Evolutionary conservation across 345 rosid genomes (phyloP), one percentile per base, ranked within the genome.

Genomic region (Theobroma cacao): DNA sequence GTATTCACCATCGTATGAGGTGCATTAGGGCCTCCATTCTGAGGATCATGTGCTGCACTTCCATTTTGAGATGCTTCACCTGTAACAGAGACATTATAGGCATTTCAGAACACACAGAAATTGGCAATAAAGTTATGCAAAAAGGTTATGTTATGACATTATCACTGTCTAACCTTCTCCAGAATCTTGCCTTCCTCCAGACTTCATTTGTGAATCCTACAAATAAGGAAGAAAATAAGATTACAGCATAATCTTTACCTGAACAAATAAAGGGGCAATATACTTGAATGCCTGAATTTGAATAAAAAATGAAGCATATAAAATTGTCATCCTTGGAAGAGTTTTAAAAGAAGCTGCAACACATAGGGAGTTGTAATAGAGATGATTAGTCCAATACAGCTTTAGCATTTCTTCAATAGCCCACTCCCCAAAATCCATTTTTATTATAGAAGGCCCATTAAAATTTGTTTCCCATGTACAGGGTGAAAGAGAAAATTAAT

Each of bases 41-140:
- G 94, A 31, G 87, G 80, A 76, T 82, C 91, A 84, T 89, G 85
- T 41, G 76, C 87, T 62, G 94, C 86, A 79, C 88, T 85, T 82
- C 95, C 97, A 82, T 94, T 92, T 80, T 91, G 97, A 36, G 97
- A 91, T 78, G 87, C 78, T 75, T 92, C 95, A 66, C 87, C 87
- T 89, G 83, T 30, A 86, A 80, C 70, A 64, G 53, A 82, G 18
- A 56, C 33, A 80, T 76, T 73, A 68, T 28, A 79, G 60, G 78
- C 50, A 58, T 75, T 78, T 79, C 33, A 40, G 40, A 31, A 50
- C 30, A 67, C 15, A 67, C n/a, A 33, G 15, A 47, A 48, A 20
- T n/a, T 36, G 18, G 50, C 31, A 78, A 56, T n/a, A 28, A 52
- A 48, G 34, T 31, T 58, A 36, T 18, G 31, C 26, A 34, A 28